Evolutionary conservation across 306 rosid species (phyloP), one percentile per base, ranked within the genome.

Genomic region (Lablab purpureus): DNA sequence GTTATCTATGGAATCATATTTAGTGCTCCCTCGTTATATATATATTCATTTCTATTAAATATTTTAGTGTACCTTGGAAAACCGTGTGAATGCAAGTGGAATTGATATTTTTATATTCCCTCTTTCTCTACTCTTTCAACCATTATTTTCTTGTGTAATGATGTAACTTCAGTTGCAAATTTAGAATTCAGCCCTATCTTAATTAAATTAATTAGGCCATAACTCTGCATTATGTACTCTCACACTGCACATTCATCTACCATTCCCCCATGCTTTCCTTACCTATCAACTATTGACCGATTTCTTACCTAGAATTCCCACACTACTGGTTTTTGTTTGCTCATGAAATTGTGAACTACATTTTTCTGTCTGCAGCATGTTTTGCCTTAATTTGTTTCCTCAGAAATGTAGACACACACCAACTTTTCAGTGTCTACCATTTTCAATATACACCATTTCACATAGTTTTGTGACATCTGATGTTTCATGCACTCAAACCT

Each of bases 181-280:
- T 71, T 7, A 40, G 59, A 67, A 55, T 40, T 55, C 49, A 56
- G 43, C 4, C 60, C 27, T 30, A 55, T 17, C 58, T 78, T 55
- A 68, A 28, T 54, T 78, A 55, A 67, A 58, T 69, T 69, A 54
- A 67, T 69, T 78, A 68, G 58, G 41, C 45, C 74, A 77, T 66
- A 52, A 65, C 74, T 76, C 52, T 50, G 5, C 11, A 62, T 76
- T 12, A 65, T 0, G 6, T 27, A 64, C 47, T 32, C 75, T 14
- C 60, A 67, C 30, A 40, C 11, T 15, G 40, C 75, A 50, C 75
- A 28, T 47, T 52, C 65, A 72, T 60, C 59, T 71, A 27, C 60
- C 59, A 30, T 75, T 59, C 79, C 23, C 54, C 14, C 79, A 27
- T 59, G 59, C 59, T 63, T 14, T 76, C 17, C 21, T 30, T 47